Evolutionary conservation across 1,284 basidiomycete species (phyloP), one percentile per base, ranked within the genome.

Genomic region (Rhodotorula sp.): DNA sequence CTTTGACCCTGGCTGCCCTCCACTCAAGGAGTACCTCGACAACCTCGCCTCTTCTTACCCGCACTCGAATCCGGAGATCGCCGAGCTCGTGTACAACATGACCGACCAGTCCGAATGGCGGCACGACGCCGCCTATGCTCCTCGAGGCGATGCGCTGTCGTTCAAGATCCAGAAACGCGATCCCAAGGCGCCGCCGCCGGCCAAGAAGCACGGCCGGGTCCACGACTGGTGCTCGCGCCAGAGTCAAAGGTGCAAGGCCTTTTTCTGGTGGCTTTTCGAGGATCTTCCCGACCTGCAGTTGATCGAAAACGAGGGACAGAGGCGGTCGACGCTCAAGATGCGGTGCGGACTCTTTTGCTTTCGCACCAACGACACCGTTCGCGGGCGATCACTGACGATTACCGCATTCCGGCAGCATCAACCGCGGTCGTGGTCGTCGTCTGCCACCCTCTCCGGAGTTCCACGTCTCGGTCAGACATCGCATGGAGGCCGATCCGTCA

Each of bases 191-290:
- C 54, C 28, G 14, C 23, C n/a, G 28, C 52, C 26, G 45, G 45
- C 31, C 28, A 31, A 49, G 6, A 21, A 54, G 18, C 19, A 31
- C 6, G 38, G 23, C 10, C 60, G 69, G n/a, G 5, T 64, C 43
- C 21, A 23, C 2, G 62, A 60, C 6, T 60, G 52, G 43, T 47
- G n/a, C 31, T n/a, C 52, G 6, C 45, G 69, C 45, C 3, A 69
- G 7, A 18, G 5, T 15, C 28, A 45, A 23, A 57, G 72, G 47
- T n/a, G 28, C 4, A 26, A 59, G 7, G 58, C 69, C 43, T 16
- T 55, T 1, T 34, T 23, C 4, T 74, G 72, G 69, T 71, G 67
- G 67, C 6, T 62, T 2, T 47, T 71, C n/a, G 72, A 74, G 55
- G 2, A 66, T 18, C 8, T 52, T 10, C 45, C 28, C 6, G 7